Evolutionary conservation across 2,329 filamentous ascomycete genomes (phyloP).

Genomic region (Talaromyces sp.): DNA sequence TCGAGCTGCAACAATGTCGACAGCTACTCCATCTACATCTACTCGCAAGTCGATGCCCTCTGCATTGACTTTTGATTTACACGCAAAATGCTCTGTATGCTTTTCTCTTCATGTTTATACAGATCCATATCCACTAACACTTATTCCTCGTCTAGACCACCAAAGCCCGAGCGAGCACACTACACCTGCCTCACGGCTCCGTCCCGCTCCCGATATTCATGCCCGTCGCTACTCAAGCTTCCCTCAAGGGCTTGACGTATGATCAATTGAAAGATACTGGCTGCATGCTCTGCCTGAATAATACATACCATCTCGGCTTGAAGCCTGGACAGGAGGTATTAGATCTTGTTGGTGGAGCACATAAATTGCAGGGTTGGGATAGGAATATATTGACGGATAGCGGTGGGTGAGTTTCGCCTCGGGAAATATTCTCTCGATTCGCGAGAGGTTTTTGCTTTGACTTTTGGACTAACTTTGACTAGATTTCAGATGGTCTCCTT

Average conservation of each 20-base stretch:
- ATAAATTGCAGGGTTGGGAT: conserved; percentile 91
- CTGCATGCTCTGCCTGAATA: conserved; percentile 90
- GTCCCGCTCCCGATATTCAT: conserved; percentile 94
- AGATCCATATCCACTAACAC: not conserved
- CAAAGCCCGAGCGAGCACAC: conserved; percentile 81
- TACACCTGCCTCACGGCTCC: conserved; percentile 86
- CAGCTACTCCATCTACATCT: conserved; percentile 19
- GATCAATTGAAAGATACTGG: conserved; percentile 86
- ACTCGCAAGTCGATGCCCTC: conserved; percentile 43
- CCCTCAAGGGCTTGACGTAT: conserved; percentile 88
- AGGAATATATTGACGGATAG: conserved; percentile 84
- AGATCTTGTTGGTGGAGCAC: conserved; percentile 83
- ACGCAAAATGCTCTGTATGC: conserved; percentile 68
- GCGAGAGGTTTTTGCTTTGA: not conserved
- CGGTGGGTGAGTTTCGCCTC: conserved; percentile 42
- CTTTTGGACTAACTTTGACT: not conserved
- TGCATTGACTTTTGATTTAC: conserved; percentile 73
- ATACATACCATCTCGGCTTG: conserved; percentile 93
- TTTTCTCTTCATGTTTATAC: conserved; percentile 2
- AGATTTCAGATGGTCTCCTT: conserved; percentile 99
- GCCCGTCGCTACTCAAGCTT: conserved; percentile 96
- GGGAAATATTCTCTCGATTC: conserved; percentile 24
- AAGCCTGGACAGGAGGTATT: conserved; percentile 91
- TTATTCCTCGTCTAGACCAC: conserved; percentile 65
- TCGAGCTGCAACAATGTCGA: conserved; percentile 31